Evolutionary conservation across 1,284 basidiomycete genomes (phyloP), one percentile per base, ranked within the genome.

Genomic region (Anthracocystis setariae): DNA sequence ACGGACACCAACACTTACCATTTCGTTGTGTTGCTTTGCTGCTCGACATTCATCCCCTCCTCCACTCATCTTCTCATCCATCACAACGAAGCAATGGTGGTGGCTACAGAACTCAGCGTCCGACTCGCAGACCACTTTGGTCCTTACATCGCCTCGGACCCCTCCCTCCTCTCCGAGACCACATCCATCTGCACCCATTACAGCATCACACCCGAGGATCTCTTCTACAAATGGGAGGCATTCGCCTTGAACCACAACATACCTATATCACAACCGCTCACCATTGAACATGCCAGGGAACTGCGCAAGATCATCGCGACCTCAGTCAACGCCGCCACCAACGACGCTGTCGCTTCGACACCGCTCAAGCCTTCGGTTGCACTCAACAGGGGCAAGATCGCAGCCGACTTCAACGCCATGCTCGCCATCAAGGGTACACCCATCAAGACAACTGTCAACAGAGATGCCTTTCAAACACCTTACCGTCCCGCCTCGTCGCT

Each of bases 181-280:
- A 68, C 62, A 35, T 75, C 73, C 10, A 68, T 72, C 52, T 67
- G 69, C 48, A 59, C 53, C 2, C 61, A 66, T 29, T 77, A 74
- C 46, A 32, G 33, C 21, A 56, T 77, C 46, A 46, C 65, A 9
- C 65, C 77, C 13, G 53, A 76, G 47, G 71, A 74, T 32, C 60
- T 79, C 39, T 79, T 63, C 44, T 79, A 76, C 60, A 77, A 78
- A 55, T 76, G 63, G 59, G 76, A 77, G 45, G 73, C 77, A 2
- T 73, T 76, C 27, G 63, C 72, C 12, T 43, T 78, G 55, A 68
- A 73, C 50, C 52, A 73, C 37, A 47, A 46, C 8, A 48, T 65
- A 17, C 66, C 73, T 23, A 55, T 57, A n/a, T 60, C 54, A 12
- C 56, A 74, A 38, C 54, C 70, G 1, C 35, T 65, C 0, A 70